A percentile compares a stretch with the other conserved stretches of the same genome.
Evolutionary conservation across 192 early-diverging fungal species (phyloP).

Genomic region (Backusella parvicylindrica): DNA sequence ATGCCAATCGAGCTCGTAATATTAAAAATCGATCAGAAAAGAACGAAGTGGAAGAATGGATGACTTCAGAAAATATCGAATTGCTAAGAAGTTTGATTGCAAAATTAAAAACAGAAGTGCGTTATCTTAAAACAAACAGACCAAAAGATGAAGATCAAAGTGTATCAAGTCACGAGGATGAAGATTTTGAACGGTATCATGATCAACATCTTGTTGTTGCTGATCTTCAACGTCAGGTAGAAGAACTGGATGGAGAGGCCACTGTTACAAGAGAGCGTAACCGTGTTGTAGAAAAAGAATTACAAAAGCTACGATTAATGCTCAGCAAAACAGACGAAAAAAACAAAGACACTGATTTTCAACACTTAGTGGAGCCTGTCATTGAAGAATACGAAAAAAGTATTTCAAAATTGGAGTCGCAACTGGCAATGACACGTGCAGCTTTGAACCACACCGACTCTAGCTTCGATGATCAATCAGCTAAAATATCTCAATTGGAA

Average conservation of each 20-base stretch:
- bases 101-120: slow-evolving; percentile 58
- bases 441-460: slow-evolving; percentile 51
- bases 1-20: slow-evolving; percentile 93
- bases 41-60: slow-evolving; percentile 59
- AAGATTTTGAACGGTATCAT: slow-evolving; percentile 20
- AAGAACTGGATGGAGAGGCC: slow-evolving; percentile 31
- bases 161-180: not conserved
- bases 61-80: slow-evolving; percentile 63
- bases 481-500: slow-evolving; percentile 43
- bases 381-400: slow-evolving; percentile 71
- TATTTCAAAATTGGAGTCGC: slow-evolving; percentile 57
- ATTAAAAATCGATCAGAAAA: slow-evolving; percentile 60
- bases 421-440: slow-evolving; percentile 55
- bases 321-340: slow-evolving; percentile 17
- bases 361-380: slow-evolving; percentile 60
- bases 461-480: slow-evolving; percentile 56
- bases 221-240: slow-evolving; percentile 32
- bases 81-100: slow-evolving; percentile 60
- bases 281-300: slow-evolving; percentile 21
- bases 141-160: slow-evolving; percentile 1
- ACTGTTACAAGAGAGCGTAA: slow-evolving; percentile 27
- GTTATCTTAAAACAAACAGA: slow-evolving; percentile 34
- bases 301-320: slow-evolving; percentile 1
- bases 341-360: slow-evolving; percentile 31
- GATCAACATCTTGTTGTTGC: slow-evolving; percentile 27